Evolutionary conservation across 805 yeast genomes (phyloP).

Genomic region (Nakazawaea wyomingensis): DNA sequence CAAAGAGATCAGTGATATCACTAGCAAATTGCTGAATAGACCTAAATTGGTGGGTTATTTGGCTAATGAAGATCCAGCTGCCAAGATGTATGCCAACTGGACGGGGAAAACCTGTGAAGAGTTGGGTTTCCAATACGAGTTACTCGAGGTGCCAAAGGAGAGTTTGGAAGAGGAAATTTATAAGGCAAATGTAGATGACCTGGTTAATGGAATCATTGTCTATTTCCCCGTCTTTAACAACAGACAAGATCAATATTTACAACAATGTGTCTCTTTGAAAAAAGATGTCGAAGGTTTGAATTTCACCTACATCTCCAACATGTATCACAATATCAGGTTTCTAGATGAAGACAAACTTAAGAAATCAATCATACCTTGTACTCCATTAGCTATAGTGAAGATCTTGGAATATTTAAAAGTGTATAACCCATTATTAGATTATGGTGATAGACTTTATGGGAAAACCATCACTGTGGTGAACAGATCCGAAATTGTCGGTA

Average conservation of each 20-base stretch:
- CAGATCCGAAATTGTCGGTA: constrained; percentile 94
- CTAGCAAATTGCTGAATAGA: constrained; percentile 39
- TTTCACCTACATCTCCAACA: constrained; percentile 84
- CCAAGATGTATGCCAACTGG: constrained; percentile 92
- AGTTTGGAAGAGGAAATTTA: constrained; percentile 79
- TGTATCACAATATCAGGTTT: constrained; percentile 89
- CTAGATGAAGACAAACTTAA: constrained; percentile 60
- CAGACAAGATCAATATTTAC: constrained; percentile 91
- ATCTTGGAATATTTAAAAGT: constrained; percentile 85
- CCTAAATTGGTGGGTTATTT: constrained; percentile 88
- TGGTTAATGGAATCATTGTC: constrained; percentile 89
- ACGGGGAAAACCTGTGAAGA: constrained; percentile 86
- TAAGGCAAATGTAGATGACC: constrained; percentile 71
- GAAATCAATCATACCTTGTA: constrained; percentile 92
- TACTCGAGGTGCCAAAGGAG: constrained; percentile 69
- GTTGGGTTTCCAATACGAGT: constrained; percentile 80
- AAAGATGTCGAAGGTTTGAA: constrained; percentile 97
- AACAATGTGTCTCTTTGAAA: constrained; percentile 84
- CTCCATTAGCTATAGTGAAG: constrained; percentile 93
- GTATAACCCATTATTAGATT: constrained; percentile 74
- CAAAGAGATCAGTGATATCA: constrained; percentile 62
- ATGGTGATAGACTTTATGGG: constrained; percentile 91
- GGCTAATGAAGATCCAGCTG: constrained; percentile 94
- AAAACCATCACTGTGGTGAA: constrained; percentile 88
- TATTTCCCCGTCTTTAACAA: constrained; percentile 97